Percentiles rank a stretch among this genome's conserved stretches.
Conservation (phyloP, 129 eudicot species). For the Chrysanthemum lavandulifolium region DNA sequence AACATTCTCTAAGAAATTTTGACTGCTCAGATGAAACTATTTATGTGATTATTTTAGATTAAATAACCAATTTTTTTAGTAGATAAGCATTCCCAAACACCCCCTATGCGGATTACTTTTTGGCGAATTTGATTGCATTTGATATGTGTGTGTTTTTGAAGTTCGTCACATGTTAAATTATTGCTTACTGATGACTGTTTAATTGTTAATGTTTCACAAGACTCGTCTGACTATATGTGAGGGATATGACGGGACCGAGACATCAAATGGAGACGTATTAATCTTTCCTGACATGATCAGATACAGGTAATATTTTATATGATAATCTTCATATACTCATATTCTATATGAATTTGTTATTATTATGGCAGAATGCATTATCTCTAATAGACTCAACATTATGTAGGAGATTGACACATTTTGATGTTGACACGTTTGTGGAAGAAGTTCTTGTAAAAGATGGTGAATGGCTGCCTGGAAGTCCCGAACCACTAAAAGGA, state of each 20-base stretch:
- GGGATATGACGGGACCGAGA: conserved; percentile 98
- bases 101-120: too few species aligned
- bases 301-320: conserved; percentile 61
- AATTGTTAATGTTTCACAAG: conserved; percentile 32
- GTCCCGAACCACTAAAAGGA: conserved; percentile 80
- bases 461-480: conserved; percentile 96
- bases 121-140: neutral
- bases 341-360: neutral
- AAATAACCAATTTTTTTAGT: too few species aligned
- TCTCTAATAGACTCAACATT: conserved; percentile 7
- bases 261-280: conserved; percentile 96
- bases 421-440: conserved; percentile 94
- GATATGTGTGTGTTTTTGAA: neutral
- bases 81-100: too few species aligned
- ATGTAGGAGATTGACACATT: conserved; percentile 94
- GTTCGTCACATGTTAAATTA: conserved; percentile 9
- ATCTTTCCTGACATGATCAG: conserved; percentile 98
- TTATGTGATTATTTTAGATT: too few species aligned
- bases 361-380: neutral
- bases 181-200: conserved; percentile 25
- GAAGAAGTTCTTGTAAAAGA: conserved; percentile 96
- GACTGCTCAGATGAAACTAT: too few species aligned
- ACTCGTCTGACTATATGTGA: conserved; percentile 97
- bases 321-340: neutral
- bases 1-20: too few species aligned